phyloP scores from a whole-genome alignment of 352 stramenopile genomes.

The Achlya hypogyna region DNA sequence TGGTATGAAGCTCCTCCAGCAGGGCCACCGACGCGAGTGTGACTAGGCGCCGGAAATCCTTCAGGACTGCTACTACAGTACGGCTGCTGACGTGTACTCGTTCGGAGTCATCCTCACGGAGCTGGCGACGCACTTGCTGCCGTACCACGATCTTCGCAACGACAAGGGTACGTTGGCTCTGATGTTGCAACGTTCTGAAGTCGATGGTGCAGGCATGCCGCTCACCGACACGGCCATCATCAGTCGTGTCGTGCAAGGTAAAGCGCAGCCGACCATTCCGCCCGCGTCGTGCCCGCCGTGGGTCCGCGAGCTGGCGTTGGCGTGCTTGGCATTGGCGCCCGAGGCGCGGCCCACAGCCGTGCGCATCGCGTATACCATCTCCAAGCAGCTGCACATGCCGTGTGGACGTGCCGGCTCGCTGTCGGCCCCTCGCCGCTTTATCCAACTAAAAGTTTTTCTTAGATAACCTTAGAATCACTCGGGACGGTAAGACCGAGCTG shows the following conservation, averaged over 20 bases:
- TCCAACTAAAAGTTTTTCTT: too few species aligned
- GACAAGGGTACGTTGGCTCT: neutral
- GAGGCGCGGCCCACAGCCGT: too few species aligned
- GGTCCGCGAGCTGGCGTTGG: neutral
- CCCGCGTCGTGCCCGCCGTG: neutral
- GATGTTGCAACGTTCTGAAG: neutral
- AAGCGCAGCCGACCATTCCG: neutral
- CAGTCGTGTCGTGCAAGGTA: neutral
- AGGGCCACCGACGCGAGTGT: neutral
- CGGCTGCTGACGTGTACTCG: neutral
- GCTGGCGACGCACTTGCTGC: neutral
- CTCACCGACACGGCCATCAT: slow-evolving; percentile 4
- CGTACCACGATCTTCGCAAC: neutral
- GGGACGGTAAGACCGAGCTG: too few species aligned
- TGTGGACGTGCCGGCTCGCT: too few species aligned
- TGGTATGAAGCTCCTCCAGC: neutral
- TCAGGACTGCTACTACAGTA: neutral
- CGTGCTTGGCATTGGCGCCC: too few species aligned
- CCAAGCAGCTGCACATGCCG: too few species aligned
- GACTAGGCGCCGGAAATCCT: neutral
- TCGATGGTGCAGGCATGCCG: neutral
- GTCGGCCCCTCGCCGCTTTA: too few species aligned
- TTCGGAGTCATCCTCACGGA: neutral
- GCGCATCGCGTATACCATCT: too few species aligned
- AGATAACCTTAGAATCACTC: too few species aligned